These are phyloP conservation scores for Epichloe gansuensis DNA, from an alignment of 2,329 filamentous ascomycete genomes.

Conservation along the genomic window DNA sequence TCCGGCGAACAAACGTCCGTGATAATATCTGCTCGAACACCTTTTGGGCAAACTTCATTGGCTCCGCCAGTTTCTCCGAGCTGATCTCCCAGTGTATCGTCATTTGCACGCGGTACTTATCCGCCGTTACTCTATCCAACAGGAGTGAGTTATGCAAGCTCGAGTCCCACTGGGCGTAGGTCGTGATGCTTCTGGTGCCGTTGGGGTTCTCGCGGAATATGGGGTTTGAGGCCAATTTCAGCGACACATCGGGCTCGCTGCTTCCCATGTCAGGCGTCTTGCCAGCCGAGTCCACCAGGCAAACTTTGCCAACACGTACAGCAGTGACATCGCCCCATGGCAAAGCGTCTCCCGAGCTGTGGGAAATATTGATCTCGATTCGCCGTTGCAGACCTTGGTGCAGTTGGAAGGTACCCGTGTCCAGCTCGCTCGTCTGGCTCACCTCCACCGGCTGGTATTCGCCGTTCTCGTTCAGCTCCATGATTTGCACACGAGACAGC, in stretches of 20 bases:
- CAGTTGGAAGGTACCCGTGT: slow-evolving; percentile 84
- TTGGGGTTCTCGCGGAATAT: slow-evolving; percentile 76
- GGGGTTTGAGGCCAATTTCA: slow-evolving; percentile 68
- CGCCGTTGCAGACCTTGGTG: slow-evolving; percentile 89
- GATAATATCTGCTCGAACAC: slow-evolving; percentile 74
- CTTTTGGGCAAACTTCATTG: slow-evolving; percentile 76
- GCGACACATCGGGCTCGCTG: slow-evolving; percentile 56
- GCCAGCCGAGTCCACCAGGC: slow-evolving; percentile 71
- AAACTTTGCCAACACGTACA: slow-evolving; percentile 67
- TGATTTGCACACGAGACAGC: slow-evolving; percentile 73
- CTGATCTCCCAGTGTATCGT: slow-evolving; percentile 74
- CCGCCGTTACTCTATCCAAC: slow-evolving; percentile 84
- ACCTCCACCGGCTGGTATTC: slow-evolving; percentile 90
- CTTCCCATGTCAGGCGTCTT: slow-evolving; percentile 70
- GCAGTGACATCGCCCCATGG: slow-evolving; percentile 76
- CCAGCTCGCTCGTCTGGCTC: slow-evolving; percentile 68
- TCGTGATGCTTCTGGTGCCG: slow-evolving; percentile 73
- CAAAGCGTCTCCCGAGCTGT: slow-evolving; percentile 76
- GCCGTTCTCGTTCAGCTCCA: slow-evolving; percentile 83
- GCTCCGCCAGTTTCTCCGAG: slow-evolving; percentile 71
- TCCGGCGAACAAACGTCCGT: slow-evolving; percentile 70
- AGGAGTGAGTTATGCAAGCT: slow-evolving; percentile 84
- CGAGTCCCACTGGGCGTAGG: slow-evolving; percentile 94
- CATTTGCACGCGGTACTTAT: slow-evolving; percentile 84
- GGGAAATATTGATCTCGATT: slow-evolving; percentile 76